Evolutionary conservation across 2,329 filamentous ascomycete species (phyloP), one percentile per base, ranked within the genome.

Genomic region (Monosporascus sp.): DNA sequence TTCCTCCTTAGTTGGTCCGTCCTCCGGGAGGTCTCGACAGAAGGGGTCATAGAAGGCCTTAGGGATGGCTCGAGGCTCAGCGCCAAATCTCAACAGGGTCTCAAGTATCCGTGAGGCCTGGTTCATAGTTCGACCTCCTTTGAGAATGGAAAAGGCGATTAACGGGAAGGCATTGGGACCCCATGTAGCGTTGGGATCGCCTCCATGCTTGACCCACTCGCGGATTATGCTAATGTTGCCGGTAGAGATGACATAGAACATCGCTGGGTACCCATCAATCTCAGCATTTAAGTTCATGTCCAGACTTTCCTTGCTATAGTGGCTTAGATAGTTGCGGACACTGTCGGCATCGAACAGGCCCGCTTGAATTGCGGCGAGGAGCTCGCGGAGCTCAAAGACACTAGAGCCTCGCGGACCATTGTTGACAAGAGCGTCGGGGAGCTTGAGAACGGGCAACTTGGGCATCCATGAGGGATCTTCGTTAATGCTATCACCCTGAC

Each of bases 261-360:
- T 58, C 6, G 57, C 54, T 22, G 59, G 58, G 24, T 50, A 57
- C 0, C 54, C 58, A 2, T 55, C 47, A 5, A 62, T n/a, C 2
- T 24, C 15, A 7, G 44, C 50, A 50, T 59, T 62, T n/a, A 61
- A 27, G 6, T 50, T 25, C 2, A 22, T 7, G 4, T 39, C 9
- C 3, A 58, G 38, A 8, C 15, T 53, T 24, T 47, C 46, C 24
- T 50, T 39, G 18, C 49, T 39, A 39, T 47, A 55, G 15, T 52
- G 46, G 17, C 37, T 45, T 1, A 61, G 18, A 44, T 61, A 61
- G 1, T 45, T 51, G 2, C 47, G 51, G 38, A 37, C 66, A 76
- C 6, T 62, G 31, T 57, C 44, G 1, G 46, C 35, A 48, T 55
- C 49, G 25, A 49, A 52, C 5, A 41, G 17, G 6, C 49, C 51